Percentiles rank a stretch among this genome's conserved stretches.
Evolutionary conservation across 257 asterid species (phyloP).

Genomic region (Euphrasia confusa): DNA sequence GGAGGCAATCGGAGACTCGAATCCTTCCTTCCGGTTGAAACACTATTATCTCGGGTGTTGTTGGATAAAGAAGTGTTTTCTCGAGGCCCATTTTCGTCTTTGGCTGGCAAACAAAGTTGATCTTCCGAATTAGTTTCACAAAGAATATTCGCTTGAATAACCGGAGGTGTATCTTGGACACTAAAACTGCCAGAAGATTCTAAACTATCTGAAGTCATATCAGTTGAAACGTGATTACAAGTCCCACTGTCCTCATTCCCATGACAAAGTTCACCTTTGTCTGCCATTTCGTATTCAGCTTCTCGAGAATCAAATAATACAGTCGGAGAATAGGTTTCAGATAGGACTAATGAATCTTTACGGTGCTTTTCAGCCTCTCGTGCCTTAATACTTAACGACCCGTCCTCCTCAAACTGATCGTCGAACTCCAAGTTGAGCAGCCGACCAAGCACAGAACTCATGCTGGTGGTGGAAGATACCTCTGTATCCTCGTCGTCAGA

Average conservation of each 20-base stretch:
- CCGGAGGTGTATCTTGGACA: slow-evolving; percentile 12
- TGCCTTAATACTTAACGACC: slow-evolving; percentile 35
- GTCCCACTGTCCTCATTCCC: slow-evolving; percentile 16
- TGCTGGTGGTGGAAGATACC: slow-evolving; percentile 78
- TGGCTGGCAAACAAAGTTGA: slow-evolving; percentile 16
- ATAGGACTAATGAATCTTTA: slow-evolving; percentile 16
- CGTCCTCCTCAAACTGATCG: slow-evolving; percentile 49
- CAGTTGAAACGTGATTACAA: not conserved
- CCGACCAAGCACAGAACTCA: slow-evolving; percentile 78
- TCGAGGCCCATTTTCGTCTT: slow-evolving; percentile 14
- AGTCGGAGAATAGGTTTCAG: slow-evolving; percentile 17
- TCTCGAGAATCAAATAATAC: slow-evolving; percentile 28
- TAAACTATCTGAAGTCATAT: slow-evolving; percentile 4
- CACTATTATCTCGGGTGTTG: slow-evolving; percentile 13
- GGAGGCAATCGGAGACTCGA: slow-evolving; percentile 23
- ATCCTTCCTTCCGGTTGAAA: slow-evolving; percentile 18
- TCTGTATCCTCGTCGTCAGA: slow-evolving; percentile 77
- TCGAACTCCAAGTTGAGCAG: slow-evolving; percentile 69
- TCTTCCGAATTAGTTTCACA: slow-evolving; percentile 25
- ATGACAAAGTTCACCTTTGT: slow-evolving; percentile 18
- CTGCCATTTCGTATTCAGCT: slow-evolving; percentile 22
- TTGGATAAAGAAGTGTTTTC: slow-evolving; percentile 13
- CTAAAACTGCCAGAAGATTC: slow-evolving; percentile 14
- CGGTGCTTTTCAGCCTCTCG: slow-evolving; percentile 27
- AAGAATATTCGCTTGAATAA: not conserved